Evolutionary conservation across 1,139 yeast genomes (phyloP).

Genomic region (Hemisphaericaspora subhashii): DNA sequence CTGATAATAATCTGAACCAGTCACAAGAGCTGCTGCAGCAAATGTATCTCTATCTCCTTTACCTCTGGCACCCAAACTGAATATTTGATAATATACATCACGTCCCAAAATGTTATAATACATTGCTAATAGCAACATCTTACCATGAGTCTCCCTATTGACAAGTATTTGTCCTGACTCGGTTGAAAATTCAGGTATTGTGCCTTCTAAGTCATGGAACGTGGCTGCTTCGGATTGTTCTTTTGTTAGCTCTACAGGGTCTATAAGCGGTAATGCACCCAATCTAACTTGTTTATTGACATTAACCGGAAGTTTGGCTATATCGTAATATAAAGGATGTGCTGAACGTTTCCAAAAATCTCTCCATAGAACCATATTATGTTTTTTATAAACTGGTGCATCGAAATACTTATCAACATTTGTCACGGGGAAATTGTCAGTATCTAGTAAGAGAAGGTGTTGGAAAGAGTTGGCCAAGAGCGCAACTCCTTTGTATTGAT

Average conservation of each 20-base stretch:
- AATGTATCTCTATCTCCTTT: constrained; percentile 70
- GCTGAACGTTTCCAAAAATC: constrained; percentile 79
- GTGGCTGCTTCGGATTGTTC: constrained; percentile 16
- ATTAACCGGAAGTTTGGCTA: constrained; percentile 50
- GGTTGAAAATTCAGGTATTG: constrained; percentile 58
- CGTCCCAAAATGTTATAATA: constrained; percentile 64
- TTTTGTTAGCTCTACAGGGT: neutral
- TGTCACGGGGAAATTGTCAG: constrained; percentile 37
- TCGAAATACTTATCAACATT: constrained; percentile 46
- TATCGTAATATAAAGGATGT: constrained; percentile 63
- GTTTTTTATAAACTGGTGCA: constrained; percentile 50
- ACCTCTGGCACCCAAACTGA: constrained; percentile 60
- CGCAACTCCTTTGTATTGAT: constrained; percentile 43
- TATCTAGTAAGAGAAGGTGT: constrained; percentile 39
- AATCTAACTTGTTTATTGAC: constrained; percentile 21
- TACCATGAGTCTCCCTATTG: constrained; percentile 52
- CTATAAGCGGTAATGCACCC: constrained; percentile 20
- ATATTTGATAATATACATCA: constrained; percentile 48
- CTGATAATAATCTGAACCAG: constrained; percentile 50
- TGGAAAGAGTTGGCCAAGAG: constrained; percentile 40
- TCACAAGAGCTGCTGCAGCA: constrained; percentile 51
- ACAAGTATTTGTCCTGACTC: constrained; percentile 62
- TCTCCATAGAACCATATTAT: constrained; percentile 74
- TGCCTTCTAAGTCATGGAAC: constrained; percentile 53
- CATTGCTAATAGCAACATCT: constrained; percentile 48